Percentiles rank a stretch among this genome's conserved stretches.
Evolutionary conservation across 768 basidiomycete species (phyloP).

Genomic region (Rhizopogon salebrosus): DNA sequence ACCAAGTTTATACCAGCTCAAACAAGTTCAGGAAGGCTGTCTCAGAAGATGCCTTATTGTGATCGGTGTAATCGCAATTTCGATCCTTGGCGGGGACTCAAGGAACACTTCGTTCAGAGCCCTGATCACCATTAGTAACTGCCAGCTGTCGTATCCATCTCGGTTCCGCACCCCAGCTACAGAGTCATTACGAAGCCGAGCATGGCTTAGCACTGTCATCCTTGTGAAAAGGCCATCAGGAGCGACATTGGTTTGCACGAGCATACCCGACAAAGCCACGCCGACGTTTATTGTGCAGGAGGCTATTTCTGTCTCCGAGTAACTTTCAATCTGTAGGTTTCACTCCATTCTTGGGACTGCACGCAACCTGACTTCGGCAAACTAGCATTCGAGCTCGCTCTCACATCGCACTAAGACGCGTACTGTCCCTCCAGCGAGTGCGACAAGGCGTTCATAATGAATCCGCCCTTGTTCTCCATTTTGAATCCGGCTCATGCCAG

Average conservation of each 20-base stretch:
- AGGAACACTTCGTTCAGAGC: constrained; percentile 50
- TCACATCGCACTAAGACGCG: constrained; percentile 37
- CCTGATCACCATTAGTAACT: constrained; percentile 45
- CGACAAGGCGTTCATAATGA: constrained; percentile 41
- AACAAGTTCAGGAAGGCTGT: background rate
- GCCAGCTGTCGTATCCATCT: constrained; percentile 49
- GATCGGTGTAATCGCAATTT: constrained; percentile 45
- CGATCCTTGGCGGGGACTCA: constrained; percentile 27
- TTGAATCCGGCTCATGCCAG: constrained; percentile 54
- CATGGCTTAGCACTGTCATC: constrained; percentile 43
- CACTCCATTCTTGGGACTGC: background rate
- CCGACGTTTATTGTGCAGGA: constrained; percentile 49
- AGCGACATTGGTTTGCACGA: constrained; percentile 35
- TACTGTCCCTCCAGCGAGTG: constrained; percentile 40
- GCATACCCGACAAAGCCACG: constrained; percentile 41
- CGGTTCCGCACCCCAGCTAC: constrained; percentile 24
- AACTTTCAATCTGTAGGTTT: constrained; percentile 14
- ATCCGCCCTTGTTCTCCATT: constrained; percentile 55
- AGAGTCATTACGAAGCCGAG: constrained; percentile 32
- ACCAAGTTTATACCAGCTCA: background rate
- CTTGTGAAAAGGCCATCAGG: constrained; percentile 40
- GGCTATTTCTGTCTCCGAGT: constrained; percentile 32
- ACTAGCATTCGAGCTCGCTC: constrained; percentile 49
- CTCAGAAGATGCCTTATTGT: constrained; percentile 31
- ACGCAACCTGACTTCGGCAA: background rate